phyloP scores from a whole-genome alignment of 2,329 filamentous ascomycete genomes.

The Fusarium luffae region DNA sequence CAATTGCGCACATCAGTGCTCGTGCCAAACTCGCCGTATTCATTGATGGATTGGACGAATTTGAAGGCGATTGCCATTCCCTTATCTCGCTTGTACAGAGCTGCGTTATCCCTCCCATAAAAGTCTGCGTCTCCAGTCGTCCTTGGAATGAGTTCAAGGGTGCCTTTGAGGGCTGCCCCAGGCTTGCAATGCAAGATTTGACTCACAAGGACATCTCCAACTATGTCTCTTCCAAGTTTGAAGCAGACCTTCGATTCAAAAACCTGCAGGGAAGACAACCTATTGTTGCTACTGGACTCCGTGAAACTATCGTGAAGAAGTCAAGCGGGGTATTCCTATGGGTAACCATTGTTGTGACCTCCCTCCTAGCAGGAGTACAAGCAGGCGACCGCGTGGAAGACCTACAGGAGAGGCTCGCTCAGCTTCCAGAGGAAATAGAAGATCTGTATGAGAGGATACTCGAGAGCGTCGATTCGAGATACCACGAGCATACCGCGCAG shows the following conservation, averaged over 20 bases:
- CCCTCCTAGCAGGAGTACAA: not conserved
- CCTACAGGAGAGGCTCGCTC: not conserved
- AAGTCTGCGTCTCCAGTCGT: slow-evolving; percentile 9
- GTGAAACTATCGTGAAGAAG: not conserved
- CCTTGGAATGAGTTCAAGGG: slow-evolving; percentile 20
- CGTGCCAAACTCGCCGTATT: not conserved
- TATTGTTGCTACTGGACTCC: accelerated
- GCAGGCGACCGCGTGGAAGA: slow-evolving; percentile 8
- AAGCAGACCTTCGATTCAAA: not conserved
- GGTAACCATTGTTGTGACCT: slow-evolving; percentile 12
- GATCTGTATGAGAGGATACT: not conserved
- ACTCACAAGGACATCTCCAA: not conserved
- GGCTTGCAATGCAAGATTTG: slow-evolving; percentile 1
- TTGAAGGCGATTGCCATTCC: not conserved
- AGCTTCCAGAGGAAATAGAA: not conserved
- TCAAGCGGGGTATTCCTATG: slow-evolving; percentile 5
- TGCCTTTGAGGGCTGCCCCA: not conserved
- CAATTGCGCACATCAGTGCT: not conserved
- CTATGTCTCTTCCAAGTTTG: not conserved
- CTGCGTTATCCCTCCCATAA: not conserved
- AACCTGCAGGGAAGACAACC: not conserved
- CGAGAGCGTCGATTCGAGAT: not conserved
- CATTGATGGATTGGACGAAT: slow-evolving; percentile 24
- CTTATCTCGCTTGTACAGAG: not conserved
- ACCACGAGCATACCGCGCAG: slow-evolving; percentile 4